phyloP scores from a whole-genome alignment of 495 filamentous ascomycete genomes.

The Penicillium riverlandense region DNA sequence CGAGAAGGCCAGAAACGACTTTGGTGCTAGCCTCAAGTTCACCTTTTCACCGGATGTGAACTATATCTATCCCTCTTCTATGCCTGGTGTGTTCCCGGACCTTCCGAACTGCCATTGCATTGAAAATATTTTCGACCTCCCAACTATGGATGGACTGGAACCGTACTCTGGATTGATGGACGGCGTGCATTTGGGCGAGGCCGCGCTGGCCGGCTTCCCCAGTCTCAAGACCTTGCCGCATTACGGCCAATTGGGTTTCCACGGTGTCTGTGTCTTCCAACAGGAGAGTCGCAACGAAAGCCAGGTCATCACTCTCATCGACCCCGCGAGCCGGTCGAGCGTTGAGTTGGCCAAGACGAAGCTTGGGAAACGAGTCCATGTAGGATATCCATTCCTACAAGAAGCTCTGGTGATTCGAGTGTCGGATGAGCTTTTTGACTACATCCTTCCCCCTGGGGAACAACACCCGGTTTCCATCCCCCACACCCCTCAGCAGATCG shows the following conservation, averaged over 20 bases:
- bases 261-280: constrained; percentile 94
- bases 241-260: constrained; percentile 72
- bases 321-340: constrained; percentile 63
- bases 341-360: constrained; percentile 66
- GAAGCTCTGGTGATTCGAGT: constrained; percentile 85
- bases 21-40: constrained; percentile 89
- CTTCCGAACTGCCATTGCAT: constrained; percentile 82
- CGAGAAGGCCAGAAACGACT: constrained; percentile 77
- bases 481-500: constrained; percentile 72
- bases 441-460: constrained; percentile 58
- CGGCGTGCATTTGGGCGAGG: constrained; percentile 74
- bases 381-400: constrained; percentile 93
- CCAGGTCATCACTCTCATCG: constrained; percentile 79
- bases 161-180: constrained; percentile 78
- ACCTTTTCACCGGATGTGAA: constrained; percentile 71
- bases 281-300: constrained; percentile 95
- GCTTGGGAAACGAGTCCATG: constrained; percentile 77
- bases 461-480: constrained; percentile 55
- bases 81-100: constrained; percentile 88
- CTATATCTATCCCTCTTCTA: constrained; percentile 75
- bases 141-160: constrained; percentile 83
- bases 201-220: constrained; percentile 88
- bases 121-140: constrained; percentile 91
- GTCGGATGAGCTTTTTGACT: constrained; percentile 91
- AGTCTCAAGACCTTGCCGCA: constrained; percentile 78